Conservation (phyloP, 2,329 filamentous ascomycete species). For the Blumeria graminis region DNA sequence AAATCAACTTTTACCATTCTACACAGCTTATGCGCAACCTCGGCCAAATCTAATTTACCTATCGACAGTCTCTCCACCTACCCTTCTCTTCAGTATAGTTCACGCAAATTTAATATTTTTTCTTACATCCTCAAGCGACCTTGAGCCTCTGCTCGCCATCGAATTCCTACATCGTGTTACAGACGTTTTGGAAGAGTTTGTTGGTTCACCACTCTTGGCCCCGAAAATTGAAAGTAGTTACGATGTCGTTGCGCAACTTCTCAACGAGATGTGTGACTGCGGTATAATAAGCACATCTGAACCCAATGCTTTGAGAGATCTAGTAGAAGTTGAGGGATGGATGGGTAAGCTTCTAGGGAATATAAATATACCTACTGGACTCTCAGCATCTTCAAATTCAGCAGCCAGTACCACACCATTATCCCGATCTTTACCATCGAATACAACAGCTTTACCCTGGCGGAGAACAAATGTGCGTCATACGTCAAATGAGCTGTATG, state of each 20-base stretch:
- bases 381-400: slow-evolving; percentile 11
- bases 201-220: slow-evolving; percentile 66
- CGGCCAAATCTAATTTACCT: slow-evolving; percentile 74
- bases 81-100: slow-evolving; percentile 66
- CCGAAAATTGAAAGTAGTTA: slow-evolving; percentile 75
- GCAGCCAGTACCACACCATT: slow-evolving; percentile 14
- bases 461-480: slow-evolving; percentile 77
- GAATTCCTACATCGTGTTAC: slow-evolving; percentile 87
- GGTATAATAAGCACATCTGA: slow-evolving; percentile 79
- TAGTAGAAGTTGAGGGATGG: slow-evolving; percentile 77
- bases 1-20: slow-evolving; percentile 56
- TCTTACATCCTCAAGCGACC: slow-evolving; percentile 62
- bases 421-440: slow-evolving; percentile 16
- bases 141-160: slow-evolving; percentile 69
- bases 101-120: slow-evolving; percentile 76
- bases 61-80: slow-evolving; percentile 58
- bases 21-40: slow-evolving; percentile 57
- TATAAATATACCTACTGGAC: slow-evolving; percentile 43
- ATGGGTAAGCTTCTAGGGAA: slow-evolving; percentile 73
- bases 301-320: slow-evolving; percentile 71
- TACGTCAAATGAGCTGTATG: slow-evolving; percentile 91
- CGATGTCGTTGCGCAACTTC: slow-evolving; percentile 76
- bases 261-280: slow-evolving; percentile 91
- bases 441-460: slow-evolving; percentile 50
- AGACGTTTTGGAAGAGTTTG: slow-evolving; percentile 82